Evolutionary conservation across 306 rosid genomes (phyloP).

Genomic region (Quercus berberidifolia): DNA sequence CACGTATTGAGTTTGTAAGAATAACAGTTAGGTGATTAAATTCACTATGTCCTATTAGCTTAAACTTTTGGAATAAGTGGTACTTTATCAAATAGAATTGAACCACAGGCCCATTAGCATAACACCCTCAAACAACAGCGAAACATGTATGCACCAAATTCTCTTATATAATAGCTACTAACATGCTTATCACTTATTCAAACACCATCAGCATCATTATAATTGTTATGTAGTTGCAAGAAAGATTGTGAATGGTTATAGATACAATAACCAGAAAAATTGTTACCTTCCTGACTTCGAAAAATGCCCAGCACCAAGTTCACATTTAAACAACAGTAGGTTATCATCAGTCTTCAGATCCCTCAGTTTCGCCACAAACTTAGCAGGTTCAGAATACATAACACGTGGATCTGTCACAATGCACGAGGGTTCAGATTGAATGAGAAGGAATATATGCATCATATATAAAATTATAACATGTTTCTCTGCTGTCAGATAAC

Average conservation of each 20-base stretch:
- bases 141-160: background rate
- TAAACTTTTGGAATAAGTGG: too few species aligned
- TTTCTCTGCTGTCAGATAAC: background rate
- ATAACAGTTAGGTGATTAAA: too few species aligned
- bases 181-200: too few species aligned
- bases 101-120: background rate
- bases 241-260: background rate
- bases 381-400: constrained; percentile 86
- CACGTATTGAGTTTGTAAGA: too few species aligned
- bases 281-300: constrained; percentile 92
- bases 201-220: too few species aligned
- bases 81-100: too few species aligned
- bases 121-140: background rate
- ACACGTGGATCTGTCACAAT: constrained; percentile 80
- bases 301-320: constrained; percentile 90
- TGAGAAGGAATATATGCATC: background rate
- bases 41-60: too few species aligned
- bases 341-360: constrained; percentile 73
- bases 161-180: background rate
- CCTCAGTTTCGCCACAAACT: constrained; percentile 88
- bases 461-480: constrained; percentile 5
- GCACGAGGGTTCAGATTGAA: constrained; percentile 16
- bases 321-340: constrained; percentile 76
- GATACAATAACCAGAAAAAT: background rate
- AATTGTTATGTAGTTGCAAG: too few species aligned